Conservation (phyloP, 164 flowering plant species). For the Kalanchoe fedtschenkoi region DNA sequence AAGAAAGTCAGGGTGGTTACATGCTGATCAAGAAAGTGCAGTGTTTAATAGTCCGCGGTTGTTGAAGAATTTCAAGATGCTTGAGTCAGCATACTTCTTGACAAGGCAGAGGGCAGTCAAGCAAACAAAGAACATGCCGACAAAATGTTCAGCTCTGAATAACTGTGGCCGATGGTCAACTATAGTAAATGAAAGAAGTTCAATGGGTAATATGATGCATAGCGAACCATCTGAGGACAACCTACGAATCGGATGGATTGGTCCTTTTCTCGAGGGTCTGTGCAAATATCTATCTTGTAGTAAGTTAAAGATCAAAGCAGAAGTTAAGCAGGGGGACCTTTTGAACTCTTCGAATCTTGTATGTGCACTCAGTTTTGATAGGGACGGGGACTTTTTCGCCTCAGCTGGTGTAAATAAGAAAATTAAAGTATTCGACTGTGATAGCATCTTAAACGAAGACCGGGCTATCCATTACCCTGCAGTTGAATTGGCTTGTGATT, state of each 20-base stretch:
- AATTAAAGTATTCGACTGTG: constrained; percentile 88
- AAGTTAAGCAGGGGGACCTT: constrained; percentile 88
- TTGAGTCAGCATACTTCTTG: constrained; percentile 74
- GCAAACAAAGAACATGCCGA: constrained; percentile 19
- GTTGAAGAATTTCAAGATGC: constrained; percentile 76
- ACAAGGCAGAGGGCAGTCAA: constrained; percentile 48
- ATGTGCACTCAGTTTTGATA: constrained; percentile 85
- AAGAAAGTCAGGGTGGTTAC: constrained; percentile 20
- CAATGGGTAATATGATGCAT: constrained; percentile 40
- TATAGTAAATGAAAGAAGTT: constrained; percentile 62
- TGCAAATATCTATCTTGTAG: constrained; percentile 82
- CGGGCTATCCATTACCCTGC: constrained; percentile 93
- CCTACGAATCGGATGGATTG: constrained; percentile 56
- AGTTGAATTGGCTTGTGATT: constrained; percentile 76
- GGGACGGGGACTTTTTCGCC: constrained; percentile 91
- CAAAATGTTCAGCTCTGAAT: constrained; percentile 31
- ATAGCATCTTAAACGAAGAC: constrained; percentile 51
- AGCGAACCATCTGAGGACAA: constrained; percentile 27
- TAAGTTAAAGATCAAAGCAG: constrained; percentile 73
- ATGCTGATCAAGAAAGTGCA: constrained; percentile 27
- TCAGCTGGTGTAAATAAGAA: constrained; percentile 95
- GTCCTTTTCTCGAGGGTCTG: constrained; percentile 81
- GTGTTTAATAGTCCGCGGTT: constrained; percentile 51
- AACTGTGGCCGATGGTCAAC: constrained; percentile 51
- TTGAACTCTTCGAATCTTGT: constrained; percentile 83